phyloP scores from a whole-genome alignment of 345 rosid genomes.

The Lagerstroemia speciosa region DNA sequence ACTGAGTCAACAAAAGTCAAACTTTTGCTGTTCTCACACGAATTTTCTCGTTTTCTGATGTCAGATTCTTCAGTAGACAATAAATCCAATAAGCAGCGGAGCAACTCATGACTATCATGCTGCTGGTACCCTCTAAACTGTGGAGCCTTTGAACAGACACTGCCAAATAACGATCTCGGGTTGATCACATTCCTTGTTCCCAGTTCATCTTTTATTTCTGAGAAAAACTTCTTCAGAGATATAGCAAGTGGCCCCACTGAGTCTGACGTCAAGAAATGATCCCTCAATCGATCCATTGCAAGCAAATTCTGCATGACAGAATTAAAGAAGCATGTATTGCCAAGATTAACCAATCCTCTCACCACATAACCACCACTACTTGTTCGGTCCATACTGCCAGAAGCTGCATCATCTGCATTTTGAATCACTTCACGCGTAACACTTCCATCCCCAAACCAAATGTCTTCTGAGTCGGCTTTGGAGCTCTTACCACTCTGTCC shows the following conservation, averaged over 20 bases:
- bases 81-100: conserved; percentile 72
- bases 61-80: conserved; percentile 71
- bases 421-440: conserved; percentile 30
- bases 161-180: conserved; percentile 62
- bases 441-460: conserved; percentile 58
- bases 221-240: conserved; percentile 63
- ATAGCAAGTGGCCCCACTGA: conserved; percentile 44
- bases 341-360: conserved; percentile 87
- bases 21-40: conserved; percentile 23
- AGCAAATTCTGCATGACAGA: conserved; percentile 90
- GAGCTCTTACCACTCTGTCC: conserved; percentile 26
- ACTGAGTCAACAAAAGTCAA: conserved; percentile 58
- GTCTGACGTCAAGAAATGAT: conserved; percentile 46
- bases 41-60: conserved; percentile 32
- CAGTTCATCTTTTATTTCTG: conserved; percentile 55
- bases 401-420: conserved; percentile 18
- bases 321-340: conserved; percentile 95
- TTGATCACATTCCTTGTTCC: conserved; percentile 56
- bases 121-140: conserved; percentile 91
- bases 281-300: conserved; percentile 47
- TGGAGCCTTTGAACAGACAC: conserved; percentile 68
- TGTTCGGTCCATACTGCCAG: conserved; percentile 23
- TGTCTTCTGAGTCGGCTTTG: conserved; percentile 44
- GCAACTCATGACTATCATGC: conserved; percentile 96
- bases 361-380: conserved; percentile 44